phyloP scores from a whole-genome alignment of 169 alveolate genomes.

The Theileria equi region DNA sequence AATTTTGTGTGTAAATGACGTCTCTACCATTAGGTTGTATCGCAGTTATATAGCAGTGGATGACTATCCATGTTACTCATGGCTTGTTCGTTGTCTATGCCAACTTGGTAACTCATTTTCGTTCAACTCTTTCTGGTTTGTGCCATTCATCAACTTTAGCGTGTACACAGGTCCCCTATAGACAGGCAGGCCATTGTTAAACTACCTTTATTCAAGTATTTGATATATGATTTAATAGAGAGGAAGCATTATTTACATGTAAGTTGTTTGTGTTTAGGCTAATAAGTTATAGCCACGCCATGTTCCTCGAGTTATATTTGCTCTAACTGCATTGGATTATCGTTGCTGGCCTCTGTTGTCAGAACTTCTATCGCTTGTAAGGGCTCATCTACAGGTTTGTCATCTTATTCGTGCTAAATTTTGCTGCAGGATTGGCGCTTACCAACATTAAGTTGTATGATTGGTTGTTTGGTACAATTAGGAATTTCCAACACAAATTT shows the following conservation, averaged over 20 bases:
- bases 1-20: not conserved
- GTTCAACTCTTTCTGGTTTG: slow-evolving; percentile 82
- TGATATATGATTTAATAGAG: slow-evolving; percentile 78
- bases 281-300: slow-evolving; percentile 66
- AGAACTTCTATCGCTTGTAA: slow-evolving; percentile 66
- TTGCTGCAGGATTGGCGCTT: slow-evolving; percentile 67
- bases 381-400: slow-evolving; percentile 58
- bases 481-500: slow-evolving; percentile 60
- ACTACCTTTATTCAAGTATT: slow-evolving; percentile 73
- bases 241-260: slow-evolving; percentile 56
- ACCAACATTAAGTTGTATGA: slow-evolving; percentile 65
- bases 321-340: slow-evolving; percentile 81
- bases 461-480: slow-evolving; percentile 66
- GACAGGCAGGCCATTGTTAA: slow-evolving; percentile 76
- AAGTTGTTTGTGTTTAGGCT: slow-evolving; percentile 8
- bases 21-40: slow-evolving; percentile 69
- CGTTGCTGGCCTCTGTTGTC: slow-evolving; percentile 79
- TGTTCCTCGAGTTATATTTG: slow-evolving; percentile 78
- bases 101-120: slow-evolving; percentile 83
- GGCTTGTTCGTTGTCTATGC: slow-evolving; percentile 83
- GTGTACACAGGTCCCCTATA: slow-evolving; percentile 59
- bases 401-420: not conserved
- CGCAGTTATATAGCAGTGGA: slow-evolving; percentile 74
- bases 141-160: not conserved
- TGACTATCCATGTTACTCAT: slow-evolving; percentile 79